A percentile compares a stretch with the other conserved stretches of the same genome.
These are phyloP conservation scores for Acacia concinna DNA, from an alignment of 331 rosid species.

Conservation along the genomic window DNA sequence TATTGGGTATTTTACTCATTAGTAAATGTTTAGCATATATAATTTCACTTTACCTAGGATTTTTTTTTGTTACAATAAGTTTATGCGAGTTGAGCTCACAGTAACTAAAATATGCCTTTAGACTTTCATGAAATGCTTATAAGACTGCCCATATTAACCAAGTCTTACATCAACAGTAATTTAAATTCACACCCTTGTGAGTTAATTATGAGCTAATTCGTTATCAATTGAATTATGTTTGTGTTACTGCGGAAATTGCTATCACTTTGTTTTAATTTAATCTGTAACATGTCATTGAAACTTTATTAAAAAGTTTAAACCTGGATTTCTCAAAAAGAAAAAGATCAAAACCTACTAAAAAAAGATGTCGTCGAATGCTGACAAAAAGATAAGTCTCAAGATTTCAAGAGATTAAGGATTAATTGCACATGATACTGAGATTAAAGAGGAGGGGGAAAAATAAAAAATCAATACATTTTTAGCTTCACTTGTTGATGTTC, in stretches of 20 bases:
- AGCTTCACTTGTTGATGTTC: neutral
- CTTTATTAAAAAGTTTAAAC: neutral
- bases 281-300: neutral
- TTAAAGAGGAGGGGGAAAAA: neutral
- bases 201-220: no score
- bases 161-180: no score
- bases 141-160: no score
- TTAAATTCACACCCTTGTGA: no score
- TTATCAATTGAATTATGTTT: no score
- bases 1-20: no score
- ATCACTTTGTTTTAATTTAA: neutral
- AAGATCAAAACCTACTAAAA: neutral
- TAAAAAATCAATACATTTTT: neutral
- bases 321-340: neutral
- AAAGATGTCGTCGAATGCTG: neutral
- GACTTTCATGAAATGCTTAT: no score
- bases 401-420: neutral
- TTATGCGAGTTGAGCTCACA: no score
- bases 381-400: neutral
- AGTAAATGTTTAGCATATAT: no score
- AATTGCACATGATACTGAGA: neutral
- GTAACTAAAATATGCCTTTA: no score
- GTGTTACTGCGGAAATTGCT: neutral
- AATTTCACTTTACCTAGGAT: no score
- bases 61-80: no score